Conservation (phyloP, 2,329 filamentous ascomycete genomes). For the Allantophomopsis lycopodina region DNA sequence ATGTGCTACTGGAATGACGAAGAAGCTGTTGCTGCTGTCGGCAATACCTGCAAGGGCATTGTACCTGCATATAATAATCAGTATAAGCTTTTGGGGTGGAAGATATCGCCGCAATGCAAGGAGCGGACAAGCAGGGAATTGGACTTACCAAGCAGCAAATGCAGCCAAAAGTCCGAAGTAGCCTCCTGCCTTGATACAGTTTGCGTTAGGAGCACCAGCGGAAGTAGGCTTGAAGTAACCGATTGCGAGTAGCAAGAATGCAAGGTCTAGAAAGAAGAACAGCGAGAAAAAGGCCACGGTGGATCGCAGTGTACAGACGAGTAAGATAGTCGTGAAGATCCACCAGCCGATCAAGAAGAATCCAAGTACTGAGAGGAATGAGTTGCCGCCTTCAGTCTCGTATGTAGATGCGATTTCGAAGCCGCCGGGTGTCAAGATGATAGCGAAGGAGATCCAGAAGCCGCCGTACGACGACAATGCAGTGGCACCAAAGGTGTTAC, state of each 20-base stretch:
- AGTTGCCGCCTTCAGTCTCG: constrained; percentile 12
- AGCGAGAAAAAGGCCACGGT: constrained; percentile 46
- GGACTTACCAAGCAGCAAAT: constrained; percentile 55
- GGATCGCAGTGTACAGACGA: constrained; percentile 42
- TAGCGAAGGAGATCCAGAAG: constrained; percentile 46
- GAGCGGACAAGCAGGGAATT: too few relatives aligned
- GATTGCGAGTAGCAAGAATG: constrained; percentile 43
- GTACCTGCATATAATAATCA: constrained; percentile 27
- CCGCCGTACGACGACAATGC: constrained; percentile 48
- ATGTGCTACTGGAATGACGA: constrained; percentile 82
- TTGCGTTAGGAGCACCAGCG: constrained; percentile 23
- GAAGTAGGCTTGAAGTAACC: constrained; percentile 24
- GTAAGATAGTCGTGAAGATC: constrained; percentile 45
- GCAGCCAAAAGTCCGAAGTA: constrained; percentile 70
- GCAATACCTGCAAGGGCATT: constrained; percentile 73
- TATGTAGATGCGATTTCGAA: constrained; percentile 31
- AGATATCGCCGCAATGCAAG: too few relatives aligned
- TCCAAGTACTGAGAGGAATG: constrained; percentile 36
- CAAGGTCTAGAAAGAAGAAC: constrained; percentile 42
- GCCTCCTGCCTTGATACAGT: constrained; percentile 57
- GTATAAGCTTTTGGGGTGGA: too few relatives aligned
- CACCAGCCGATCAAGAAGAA: constrained; percentile 48
- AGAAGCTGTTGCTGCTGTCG: constrained; percentile 72
- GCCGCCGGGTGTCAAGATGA: constrained; percentile 41
- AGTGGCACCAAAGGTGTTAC: constrained; percentile 50